Percentiles rank a stretch among this genome's conserved stretches.
Evolutionary conservation across 2,329 filamentous ascomycete species (phyloP).

Genomic region (Curvularia verruculosa): DNA sequence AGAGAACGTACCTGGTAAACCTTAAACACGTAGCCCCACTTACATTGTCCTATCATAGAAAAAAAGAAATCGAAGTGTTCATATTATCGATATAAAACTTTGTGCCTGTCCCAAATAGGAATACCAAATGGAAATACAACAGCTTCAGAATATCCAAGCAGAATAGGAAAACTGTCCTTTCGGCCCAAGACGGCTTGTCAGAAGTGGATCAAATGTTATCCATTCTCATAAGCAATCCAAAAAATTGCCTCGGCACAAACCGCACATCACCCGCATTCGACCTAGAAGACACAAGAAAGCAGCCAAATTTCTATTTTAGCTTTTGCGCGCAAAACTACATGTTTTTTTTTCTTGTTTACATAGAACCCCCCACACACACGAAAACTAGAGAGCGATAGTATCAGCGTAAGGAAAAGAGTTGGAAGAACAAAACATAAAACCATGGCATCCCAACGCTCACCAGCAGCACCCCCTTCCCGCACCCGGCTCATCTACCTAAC

Average conservation of each 20-base stretch:
- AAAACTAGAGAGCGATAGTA: too few relatives aligned
- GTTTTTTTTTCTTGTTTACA: neutral
- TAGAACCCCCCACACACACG: neutral
- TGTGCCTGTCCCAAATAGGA: neutral
- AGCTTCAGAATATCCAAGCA: neutral
- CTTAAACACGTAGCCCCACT: neutral
- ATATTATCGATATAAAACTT: neutral
- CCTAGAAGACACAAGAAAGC: constrained; percentile 3
- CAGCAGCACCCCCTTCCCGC: neutral
- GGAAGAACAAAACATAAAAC: neutral
- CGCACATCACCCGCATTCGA: constrained; percentile 6
- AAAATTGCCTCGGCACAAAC: constrained; percentile 14
- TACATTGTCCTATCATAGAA: neutral
- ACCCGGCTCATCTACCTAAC: constrained; percentile 28
- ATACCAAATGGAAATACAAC: neutral
- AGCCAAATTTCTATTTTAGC: neutral
- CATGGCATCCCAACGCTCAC: neutral
- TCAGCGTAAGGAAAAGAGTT: neutral
- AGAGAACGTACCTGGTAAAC: neutral
- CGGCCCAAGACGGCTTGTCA: neutral
- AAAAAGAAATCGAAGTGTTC: neutral
- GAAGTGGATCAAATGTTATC: neutral
- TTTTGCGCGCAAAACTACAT: neutral
- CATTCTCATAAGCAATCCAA: neutral
- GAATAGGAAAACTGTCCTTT: neutral